Evolutionary conservation across 2,329 filamentous ascomycete species (phyloP), one percentile per base, ranked within the genome.

Genomic region (Fusarium fujikuroi): DNA sequence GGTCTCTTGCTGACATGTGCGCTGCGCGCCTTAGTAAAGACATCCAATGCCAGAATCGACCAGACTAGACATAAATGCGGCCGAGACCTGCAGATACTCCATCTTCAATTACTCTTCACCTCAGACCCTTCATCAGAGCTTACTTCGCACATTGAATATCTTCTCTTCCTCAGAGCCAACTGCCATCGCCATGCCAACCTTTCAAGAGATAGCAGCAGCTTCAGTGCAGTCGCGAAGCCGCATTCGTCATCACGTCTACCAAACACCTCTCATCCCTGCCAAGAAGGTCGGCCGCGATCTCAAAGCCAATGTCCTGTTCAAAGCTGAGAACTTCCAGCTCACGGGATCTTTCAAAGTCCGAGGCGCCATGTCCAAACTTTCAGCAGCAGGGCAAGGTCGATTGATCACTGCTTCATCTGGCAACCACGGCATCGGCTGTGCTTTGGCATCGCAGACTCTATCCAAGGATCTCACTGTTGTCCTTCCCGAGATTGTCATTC

Each of bases 241-340:
- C 43, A 60, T 60, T 32, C 44, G 57, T 18, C 43, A 39, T 14
- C 44, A 60, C 6, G 25, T 52, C 43, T 60, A 60, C 25, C 32
- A 60, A 53, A 60, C 57, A 8, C 57, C 57, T 52, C 57, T 60
- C n/a, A 53, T 60, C 25, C 57, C 44, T 5, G 57, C 44, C 21
- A 60, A 53, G 18, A 60, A 40, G n/a, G 2, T 60, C 4, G 57
- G 57, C 7, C 57, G 34, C 3, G 18, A 15, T 21, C 18, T 19
- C 5, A 40, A 60, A 9, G 16, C 57, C 0, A n/a, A 40, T 1
- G 57, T 60, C 1, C 25, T 60, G 1, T 53, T 60, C 25, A 60
- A 60, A 5, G 57, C 57, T 2, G 57, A 60, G 16, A 60, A 60
- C 44, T 60, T 52, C 1, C 57, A 60, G 12, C 25, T 60, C 9